Evolutionary conservation across 2,329 filamentous ascomycete species (phyloP).

Genomic region (Dactylellina parvicollis): DNA sequence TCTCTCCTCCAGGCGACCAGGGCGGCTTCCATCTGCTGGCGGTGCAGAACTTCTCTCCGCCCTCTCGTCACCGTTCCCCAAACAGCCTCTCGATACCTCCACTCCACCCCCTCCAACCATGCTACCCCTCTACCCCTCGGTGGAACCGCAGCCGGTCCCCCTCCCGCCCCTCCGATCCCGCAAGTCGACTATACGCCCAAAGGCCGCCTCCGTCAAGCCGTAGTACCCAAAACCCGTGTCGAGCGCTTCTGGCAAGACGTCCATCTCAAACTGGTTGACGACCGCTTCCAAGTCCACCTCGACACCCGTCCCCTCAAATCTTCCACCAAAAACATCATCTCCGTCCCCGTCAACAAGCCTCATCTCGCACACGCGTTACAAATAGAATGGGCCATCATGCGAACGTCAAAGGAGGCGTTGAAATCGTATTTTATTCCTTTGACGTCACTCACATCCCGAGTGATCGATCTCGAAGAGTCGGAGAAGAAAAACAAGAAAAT

Average conservation of each 20-base stretch:
- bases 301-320: constrained; percentile 75
- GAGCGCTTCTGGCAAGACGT: constrained; percentile 53
- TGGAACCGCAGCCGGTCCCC: constrained; percentile 46
- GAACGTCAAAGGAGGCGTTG: constrained; percentile 79
- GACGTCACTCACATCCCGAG: constrained; percentile 84
- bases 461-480: constrained; percentile 79
- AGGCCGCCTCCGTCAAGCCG: constrained; percentile 29
- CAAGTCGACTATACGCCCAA: constrained; percentile 30
- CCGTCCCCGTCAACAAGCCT: constrained; percentile 77
- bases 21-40: constrained; percentile 32
- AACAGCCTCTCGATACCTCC: constrained; percentile 27
- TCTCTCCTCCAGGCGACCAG: constrained; percentile 23
- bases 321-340: constrained; percentile 73
- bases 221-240: constrained; percentile 30
- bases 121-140: constrained; percentile 49
- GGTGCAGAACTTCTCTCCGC: constrained; percentile 21
- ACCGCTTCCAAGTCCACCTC: constrained; percentile 35
- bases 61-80: constrained; percentile 21
- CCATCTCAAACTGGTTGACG: constrained; percentile 35
- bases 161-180: constrained; percentile 41
- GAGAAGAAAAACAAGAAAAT: constrained; percentile 63
- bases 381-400: constrained; percentile 88
- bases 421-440: constrained; percentile 89
- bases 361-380: constrained; percentile 86
- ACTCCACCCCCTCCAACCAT: constrained; percentile 20